These are phyloP conservation scores for Aphanomyces invadans DNA, from an alignment of 352 stramenopile species.

Conservation along the genomic window DNA sequence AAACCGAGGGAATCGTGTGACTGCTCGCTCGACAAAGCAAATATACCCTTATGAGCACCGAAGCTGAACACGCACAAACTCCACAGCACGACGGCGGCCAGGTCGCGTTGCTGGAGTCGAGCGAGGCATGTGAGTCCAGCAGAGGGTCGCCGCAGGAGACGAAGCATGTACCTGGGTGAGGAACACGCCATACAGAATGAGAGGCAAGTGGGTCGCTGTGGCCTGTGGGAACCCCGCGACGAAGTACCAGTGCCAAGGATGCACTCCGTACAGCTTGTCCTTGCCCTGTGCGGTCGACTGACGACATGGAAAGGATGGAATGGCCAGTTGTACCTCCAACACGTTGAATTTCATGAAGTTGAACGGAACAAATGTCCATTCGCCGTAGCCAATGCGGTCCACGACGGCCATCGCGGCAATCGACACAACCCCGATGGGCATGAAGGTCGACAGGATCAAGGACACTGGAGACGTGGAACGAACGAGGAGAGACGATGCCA, in stretches of 20 bases:
- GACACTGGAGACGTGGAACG: background rate
- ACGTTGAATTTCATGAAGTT: conserved; percentile 87
- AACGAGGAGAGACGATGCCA: background rate
- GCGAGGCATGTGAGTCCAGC: too few relatives aligned
- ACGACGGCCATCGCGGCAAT: conserved; percentile 57
- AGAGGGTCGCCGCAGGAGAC: too few relatives aligned
- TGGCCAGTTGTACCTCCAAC: conserved; percentile 41
- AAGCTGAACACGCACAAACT: conserved; percentile 71
- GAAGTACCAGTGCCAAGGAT: conserved; percentile 82
- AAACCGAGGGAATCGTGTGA: background rate
- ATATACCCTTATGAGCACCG: conserved; percentile 67
- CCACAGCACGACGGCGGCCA: conserved; percentile 58
- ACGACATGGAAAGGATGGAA: background rate
- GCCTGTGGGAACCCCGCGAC: conserved; percentile 66
- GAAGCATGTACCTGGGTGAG: conserved; percentile 51
- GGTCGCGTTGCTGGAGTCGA: conserved; percentile 31
- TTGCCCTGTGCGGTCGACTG: conserved; percentile 43
- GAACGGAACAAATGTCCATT: conserved; percentile 75
- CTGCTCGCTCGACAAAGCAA: too few relatives aligned
- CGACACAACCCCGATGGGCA: conserved; percentile 52
- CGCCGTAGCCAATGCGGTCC: conserved; percentile 64
- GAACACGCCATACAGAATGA: conserved; percentile 45
- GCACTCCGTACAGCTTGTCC: conserved; percentile 68
- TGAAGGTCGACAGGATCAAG: conserved; percentile 28
- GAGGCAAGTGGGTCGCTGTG: conserved; percentile 44